phyloP scores from a whole-genome alignment of 805 yeast genomes.

The Wickerhamomyces hampshirensis region DNA sequence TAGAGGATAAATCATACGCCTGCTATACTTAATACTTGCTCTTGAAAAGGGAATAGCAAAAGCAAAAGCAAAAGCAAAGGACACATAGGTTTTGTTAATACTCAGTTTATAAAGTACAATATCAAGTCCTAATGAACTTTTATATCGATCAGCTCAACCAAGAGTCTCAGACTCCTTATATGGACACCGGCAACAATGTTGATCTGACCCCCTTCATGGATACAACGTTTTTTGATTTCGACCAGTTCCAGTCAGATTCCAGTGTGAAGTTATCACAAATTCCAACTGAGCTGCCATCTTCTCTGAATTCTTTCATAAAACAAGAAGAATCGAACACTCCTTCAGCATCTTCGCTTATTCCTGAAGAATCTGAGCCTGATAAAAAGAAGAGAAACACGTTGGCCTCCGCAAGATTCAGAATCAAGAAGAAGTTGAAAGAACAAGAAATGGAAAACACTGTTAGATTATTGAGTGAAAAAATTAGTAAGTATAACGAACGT shows the following conservation, averaged over 20 bases:
- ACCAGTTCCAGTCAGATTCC: conserved; percentile 15
- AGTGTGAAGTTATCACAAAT: conserved; percentile 8
- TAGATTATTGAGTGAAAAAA: conserved; percentile 37
- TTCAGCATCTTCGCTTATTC: not conserved
- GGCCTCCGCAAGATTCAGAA: conserved; percentile 61
- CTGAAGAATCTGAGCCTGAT: conserved; percentile 26
- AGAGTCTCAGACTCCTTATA: conserved; percentile 6
- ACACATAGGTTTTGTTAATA: no score
- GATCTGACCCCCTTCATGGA: conserved; percentile 20
- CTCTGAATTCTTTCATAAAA: conserved; percentile 1
- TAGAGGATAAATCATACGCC: no score
- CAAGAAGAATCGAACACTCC: not conserved
- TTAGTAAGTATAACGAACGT: conserved; percentile 39
- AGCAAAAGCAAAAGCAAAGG: no score
- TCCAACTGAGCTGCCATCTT: conserved; percentile 2
- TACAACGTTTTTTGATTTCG: conserved; percentile 22
- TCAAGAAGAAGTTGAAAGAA: conserved; percentile 56
- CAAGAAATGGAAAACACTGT: conserved; percentile 52
- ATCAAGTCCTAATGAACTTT: no score
- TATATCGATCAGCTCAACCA: conserved; percentile 17
- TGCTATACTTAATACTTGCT: no score
- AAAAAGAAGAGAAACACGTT: conserved; percentile 58
- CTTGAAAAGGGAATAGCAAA: no score
- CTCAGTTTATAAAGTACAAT: no score
- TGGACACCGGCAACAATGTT: not conserved